Evolutionary conservation across 2,329 filamentous ascomycete genomes (phyloP).

Genomic region (Rhinocladiella mackenziei): DNA sequence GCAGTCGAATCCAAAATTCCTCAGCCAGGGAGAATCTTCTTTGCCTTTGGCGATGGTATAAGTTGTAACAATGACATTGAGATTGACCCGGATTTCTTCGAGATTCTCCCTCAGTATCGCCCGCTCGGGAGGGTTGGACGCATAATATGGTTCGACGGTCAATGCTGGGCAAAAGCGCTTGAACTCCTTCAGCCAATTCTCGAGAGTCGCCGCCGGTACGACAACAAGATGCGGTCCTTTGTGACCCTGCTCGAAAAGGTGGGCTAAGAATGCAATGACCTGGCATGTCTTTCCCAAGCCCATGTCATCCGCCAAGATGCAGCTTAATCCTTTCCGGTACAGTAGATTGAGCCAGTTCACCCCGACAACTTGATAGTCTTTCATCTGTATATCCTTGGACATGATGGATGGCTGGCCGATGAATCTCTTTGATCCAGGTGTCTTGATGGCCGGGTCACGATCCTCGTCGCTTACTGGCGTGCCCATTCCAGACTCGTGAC

Average conservation of each 20-base stretch:
- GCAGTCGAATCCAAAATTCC: conserved; percentile 53
- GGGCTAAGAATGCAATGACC: conserved; percentile 84
- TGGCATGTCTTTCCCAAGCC: conserved; percentile 93
- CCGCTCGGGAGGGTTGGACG: conserved; percentile 60
- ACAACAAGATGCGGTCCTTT: conserved; percentile 77
- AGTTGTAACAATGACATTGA: conserved; percentile 69
- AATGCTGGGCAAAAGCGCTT: conserved; percentile 76
- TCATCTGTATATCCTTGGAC: conserved; percentile 71
- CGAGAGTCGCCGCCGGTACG: conserved; percentile 86
- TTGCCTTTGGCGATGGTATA: conserved; percentile 63
- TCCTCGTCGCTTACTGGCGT: conserved; percentile 55
- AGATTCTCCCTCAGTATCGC: conserved; percentile 64
- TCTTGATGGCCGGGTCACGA: conserved; percentile 35
- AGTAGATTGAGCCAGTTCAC: conserved; percentile 91
- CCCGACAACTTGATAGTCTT: conserved; percentile 90
- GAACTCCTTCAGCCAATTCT: conserved; percentile 95
- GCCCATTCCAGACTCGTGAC: conserved; percentile 64
- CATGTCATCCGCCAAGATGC: conserved; percentile 97
- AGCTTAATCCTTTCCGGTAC: conserved; percentile 73
- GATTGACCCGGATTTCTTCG: conserved; percentile 58
- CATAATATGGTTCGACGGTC: conserved; percentile 68
- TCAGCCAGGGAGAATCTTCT: conserved; percentile 60
- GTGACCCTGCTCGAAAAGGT: conserved; percentile 66
- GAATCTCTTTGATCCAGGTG: conserved; percentile 39
- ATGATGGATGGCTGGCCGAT: conserved; percentile 70